Base-by-base conservation (phyloP, 2,329 filamentous ascomycete species). In the Clonostachys byssicola region DNA sequence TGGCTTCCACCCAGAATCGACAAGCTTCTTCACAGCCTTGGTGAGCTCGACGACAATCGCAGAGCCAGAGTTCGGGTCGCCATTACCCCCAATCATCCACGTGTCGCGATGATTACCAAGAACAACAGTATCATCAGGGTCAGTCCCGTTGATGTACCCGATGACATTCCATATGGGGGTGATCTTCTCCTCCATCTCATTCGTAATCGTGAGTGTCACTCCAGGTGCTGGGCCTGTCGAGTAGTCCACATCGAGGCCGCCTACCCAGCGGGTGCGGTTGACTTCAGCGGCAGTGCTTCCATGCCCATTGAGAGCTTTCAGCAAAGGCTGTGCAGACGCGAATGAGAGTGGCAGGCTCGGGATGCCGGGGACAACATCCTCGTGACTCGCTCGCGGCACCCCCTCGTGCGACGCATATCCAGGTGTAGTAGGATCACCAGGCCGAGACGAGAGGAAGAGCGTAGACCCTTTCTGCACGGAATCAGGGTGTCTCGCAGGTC, bases 1-100 rank as follows among this genome's bases (percentile, higher is more conserved):
- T 1, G 89, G 89, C 59, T 85, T 87, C 89, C 89, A 95, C 9
- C 89, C 89, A n/a, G 76, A 75, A 12, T 81, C 73, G 1, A 88
- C 66, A 8, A 89, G 84, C 47, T 79, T 72, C 5, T 86, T 86
- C 54, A 92, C 88, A 12, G 83, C 83, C 43, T 85, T 78, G 40
- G 89, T 78, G 3, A 92, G 78, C 57, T 94, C 89, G 44, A 89
- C 87, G 14, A 94, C 68, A 2, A 85, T 81, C 2, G 89, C 86
- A 9, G 85, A 89, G 44, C 89, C 89, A 50, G 85, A 88, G 66
- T 92, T 92, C 0, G 89, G 89, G 54, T 94, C 89, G 5, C 79
- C 87, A n/a, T 88, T 88, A 20, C 89, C 89, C n/a, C 89, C 89
- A 42, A 86, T 80, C 61, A 91, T 85, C 88, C 88, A 92, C 0